Percentiles rank a stretch among this genome's conserved stretches.
phyloP scores from a whole-genome alignment of 1,284 basidiomycete species.

The Coriolopsis trogii region DNA sequence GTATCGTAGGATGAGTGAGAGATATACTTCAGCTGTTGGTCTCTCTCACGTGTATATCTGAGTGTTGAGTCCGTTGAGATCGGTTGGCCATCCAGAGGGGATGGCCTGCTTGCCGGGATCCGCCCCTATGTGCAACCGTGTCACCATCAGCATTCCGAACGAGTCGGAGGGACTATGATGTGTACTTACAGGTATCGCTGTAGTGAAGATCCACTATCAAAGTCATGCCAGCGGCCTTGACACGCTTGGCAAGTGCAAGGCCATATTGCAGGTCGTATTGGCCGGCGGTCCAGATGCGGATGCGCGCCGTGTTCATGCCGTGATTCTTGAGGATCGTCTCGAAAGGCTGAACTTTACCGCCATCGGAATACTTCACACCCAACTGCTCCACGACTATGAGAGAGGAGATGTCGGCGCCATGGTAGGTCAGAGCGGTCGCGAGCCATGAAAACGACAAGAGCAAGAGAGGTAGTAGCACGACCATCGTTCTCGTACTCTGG shows the following conservation, averaged over 20 bases:
- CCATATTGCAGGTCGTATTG: constrained; percentile 58
- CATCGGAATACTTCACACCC: constrained; percentile 52
- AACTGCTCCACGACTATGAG: constrained; percentile 54
- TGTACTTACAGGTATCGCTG: constrained; percentile 58
- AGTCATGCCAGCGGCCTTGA: constrained; percentile 58
- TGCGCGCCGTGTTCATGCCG: constrained; percentile 59
- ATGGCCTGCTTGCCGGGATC: constrained; percentile 65
- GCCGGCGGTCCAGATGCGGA: constrained; percentile 64
- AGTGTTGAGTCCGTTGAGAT: constrained; percentile 52
- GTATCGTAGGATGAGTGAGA: neutral
- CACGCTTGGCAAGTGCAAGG: constrained; percentile 57
- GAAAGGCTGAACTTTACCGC: constrained; percentile 43
- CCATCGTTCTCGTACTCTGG: constrained; percentile 6
- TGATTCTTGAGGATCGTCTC: constrained; percentile 58
- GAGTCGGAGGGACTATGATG: too few species aligned
- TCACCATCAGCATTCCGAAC: neutral
- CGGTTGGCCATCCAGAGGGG: constrained; percentile 59
- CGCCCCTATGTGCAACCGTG: constrained; percentile 47
- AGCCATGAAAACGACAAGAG: constrained; percentile 20
- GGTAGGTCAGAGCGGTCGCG: constrained; percentile 42
- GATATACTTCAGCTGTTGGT: neutral
- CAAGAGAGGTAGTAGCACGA: constrained; percentile 15
- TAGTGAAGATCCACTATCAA: constrained; percentile 63
- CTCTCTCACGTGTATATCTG: constrained; percentile 52
- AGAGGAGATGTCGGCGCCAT: constrained; percentile 64